Evolutionary conservation across 139 green algal genomes (phyloP).

Genomic region (Micromonas pusilla): DNA sequence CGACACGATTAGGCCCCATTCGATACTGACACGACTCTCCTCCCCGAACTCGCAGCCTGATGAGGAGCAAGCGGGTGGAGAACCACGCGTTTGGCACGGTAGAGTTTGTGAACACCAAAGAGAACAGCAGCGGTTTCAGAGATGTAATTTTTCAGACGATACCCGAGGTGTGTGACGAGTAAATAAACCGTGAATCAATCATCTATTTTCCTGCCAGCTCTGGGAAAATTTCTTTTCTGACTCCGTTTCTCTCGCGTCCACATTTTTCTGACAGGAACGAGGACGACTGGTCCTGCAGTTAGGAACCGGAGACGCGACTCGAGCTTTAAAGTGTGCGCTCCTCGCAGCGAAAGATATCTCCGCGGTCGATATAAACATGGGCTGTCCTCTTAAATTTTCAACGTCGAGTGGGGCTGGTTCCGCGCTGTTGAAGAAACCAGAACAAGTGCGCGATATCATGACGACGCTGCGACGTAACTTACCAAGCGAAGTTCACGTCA

Average conservation of each 20-base stretch:
- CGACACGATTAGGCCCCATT: neutral
- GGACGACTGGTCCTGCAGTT: constrained; percentile 36
- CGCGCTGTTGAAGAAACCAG: constrained; percentile 33
- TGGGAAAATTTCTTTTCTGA: too few species aligned
- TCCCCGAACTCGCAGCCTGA: neutral
- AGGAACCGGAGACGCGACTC: constrained; percentile 31
- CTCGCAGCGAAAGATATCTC: constrained; percentile 36
- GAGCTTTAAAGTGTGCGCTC: constrained; percentile 32
- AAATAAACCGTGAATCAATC: neutral
- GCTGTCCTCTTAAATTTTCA: constrained; percentile 42
- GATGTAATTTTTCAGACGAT: constrained; percentile 6
- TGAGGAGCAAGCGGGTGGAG: constrained; percentile 15
- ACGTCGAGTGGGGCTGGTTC: constrained; percentile 34
- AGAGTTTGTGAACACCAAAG: constrained; percentile 35
- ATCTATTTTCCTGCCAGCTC: neutral
- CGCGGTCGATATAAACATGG: constrained; percentile 47
- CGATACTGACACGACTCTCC: neutral
- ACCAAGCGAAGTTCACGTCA: constrained; percentile 24
- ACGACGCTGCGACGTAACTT: constrained; percentile 39
- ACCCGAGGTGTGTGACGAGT: neutral
- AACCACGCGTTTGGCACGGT: constrained; percentile 27
- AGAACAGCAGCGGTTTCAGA: neutral
- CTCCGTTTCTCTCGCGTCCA: too few species aligned
- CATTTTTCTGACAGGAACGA: constrained; percentile 27
- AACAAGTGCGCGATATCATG: constrained; percentile 33